Evolutionary conservation across 352 stramenopile genomes (phyloP).

Genomic region (Aphanomyces invadans): DNA sequence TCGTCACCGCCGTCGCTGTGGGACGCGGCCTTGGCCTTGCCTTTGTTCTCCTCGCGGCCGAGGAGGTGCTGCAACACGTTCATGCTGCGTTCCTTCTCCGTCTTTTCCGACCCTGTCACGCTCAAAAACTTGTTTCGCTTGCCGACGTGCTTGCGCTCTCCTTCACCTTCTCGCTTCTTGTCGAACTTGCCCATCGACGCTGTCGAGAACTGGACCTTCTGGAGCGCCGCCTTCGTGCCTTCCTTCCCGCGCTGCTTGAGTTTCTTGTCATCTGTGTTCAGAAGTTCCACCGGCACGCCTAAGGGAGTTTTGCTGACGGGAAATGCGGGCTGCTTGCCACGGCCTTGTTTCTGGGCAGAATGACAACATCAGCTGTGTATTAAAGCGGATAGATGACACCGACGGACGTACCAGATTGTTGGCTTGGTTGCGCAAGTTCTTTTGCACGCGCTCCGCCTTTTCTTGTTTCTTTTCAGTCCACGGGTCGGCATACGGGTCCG

Average conservation of each 20-base stretch:
- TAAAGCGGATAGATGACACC: background rate
- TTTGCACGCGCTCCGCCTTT: slow-evolving; percentile 87
- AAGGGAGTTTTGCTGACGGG: slow-evolving; percentile 43
- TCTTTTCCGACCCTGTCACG: slow-evolving; percentile 54
- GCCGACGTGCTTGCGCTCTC: slow-evolving; percentile 78
- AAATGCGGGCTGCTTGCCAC: slow-evolving; percentile 45
- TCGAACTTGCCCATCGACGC: slow-evolving; percentile 94
- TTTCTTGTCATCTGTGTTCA: slow-evolving; percentile 59
- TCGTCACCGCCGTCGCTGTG: slow-evolving; percentile 37
- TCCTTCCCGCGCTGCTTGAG: slow-evolving; percentile 84
- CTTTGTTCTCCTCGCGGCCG: slow-evolving; percentile 65
- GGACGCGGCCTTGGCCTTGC: slow-evolving; percentile 57
- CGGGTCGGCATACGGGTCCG: slow-evolving; percentile 83
- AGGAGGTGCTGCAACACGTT: slow-evolving; percentile 68
- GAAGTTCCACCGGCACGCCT: slow-evolving; percentile 88
- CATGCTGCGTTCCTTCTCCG: slow-evolving; percentile 77
- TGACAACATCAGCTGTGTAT: no score
- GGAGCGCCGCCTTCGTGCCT: slow-evolving; percentile 79
- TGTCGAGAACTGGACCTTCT: slow-evolving; percentile 89
- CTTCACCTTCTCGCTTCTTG: slow-evolving; percentile 88
- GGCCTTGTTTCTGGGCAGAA: slow-evolving; percentile 53
- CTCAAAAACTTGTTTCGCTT: slow-evolving; percentile 81
- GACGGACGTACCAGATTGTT: slow-evolving; percentile 54
- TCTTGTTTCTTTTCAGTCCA: slow-evolving; percentile 90
- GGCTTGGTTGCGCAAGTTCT: slow-evolving; percentile 86